Evolutionary conservation across 1,139 yeast species (phyloP).

Genomic region (Geotrichum siamense): DNA sequence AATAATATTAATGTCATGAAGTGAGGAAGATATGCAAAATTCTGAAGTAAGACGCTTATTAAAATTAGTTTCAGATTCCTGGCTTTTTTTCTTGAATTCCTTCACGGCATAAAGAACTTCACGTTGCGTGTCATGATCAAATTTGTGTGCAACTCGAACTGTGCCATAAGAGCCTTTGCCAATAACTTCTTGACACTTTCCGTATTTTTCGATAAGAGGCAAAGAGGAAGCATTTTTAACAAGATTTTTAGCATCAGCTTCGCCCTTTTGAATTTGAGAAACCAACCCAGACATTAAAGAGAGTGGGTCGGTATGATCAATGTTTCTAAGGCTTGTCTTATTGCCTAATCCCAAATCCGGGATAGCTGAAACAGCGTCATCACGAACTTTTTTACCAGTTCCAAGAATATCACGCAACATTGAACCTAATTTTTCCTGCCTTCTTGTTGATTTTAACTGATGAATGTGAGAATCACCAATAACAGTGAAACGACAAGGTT

Average conservation of each 20-base stretch:
- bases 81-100: constrained; percentile 55
- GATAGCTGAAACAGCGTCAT: constrained; percentile 79
- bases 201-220: constrained; percentile 60
- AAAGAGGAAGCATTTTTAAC: constrained; percentile 22
- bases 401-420: constrained; percentile 80
- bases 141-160: constrained; percentile 63
- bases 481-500: constrained; percentile 11
- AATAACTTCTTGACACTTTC: constrained; percentile 67
- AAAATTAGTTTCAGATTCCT: constrained; percentile 53
- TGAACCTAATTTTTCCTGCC: constrained; percentile 81
- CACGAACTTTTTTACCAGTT: constrained; percentile 62
- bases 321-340: constrained; percentile 4
- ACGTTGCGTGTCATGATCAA: constrained; percentile 36
- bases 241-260: constrained; percentile 14
- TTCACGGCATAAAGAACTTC: constrained; percentile 71
- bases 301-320: constrained; percentile 39
- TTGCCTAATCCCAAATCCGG: constrained; percentile 42
- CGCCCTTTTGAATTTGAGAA: constrained; percentile 17
- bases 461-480: constrained; percentile 52
- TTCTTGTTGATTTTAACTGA: constrained; percentile 61
- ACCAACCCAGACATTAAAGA: constrained; percentile 77
- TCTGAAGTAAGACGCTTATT: constrained; percentile 73
- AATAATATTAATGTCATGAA: constrained; percentile 74
- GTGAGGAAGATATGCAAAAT: constrained; percentile 75
- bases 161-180: constrained; percentile 87